Conservation (phyloP, 768 basidiomycete species). For the Suillus placidus region DNA sequence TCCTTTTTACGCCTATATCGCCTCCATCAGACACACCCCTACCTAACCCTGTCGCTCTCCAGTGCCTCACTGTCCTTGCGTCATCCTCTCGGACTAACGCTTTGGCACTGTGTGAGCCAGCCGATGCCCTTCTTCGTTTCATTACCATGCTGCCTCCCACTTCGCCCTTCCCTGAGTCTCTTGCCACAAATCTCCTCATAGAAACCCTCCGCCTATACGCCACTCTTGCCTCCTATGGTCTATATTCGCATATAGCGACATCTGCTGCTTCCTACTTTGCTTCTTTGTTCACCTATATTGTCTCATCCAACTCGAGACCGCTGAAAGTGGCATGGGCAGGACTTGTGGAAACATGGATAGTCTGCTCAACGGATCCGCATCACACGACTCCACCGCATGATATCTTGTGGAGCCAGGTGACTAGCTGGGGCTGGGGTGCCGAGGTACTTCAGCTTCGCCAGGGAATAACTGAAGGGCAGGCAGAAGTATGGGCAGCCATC, state of each 20-base stretch:
- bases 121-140: slow-evolving; percentile 75
- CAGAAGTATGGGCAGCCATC: slow-evolving; percentile 37
- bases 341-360: slow-evolving; percentile 71
- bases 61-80: slow-evolving; percentile 59
- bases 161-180: slow-evolving; percentile 38
- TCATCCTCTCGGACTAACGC: slow-evolving; percentile 73
- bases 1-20: slow-evolving; percentile 58
- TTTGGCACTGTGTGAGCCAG: slow-evolving; percentile 50
- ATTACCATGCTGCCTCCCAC: slow-evolving; percentile 56
- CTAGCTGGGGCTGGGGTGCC: slow-evolving; percentile 74
- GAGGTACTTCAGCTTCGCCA: slow-evolving; percentile 50
- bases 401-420: slow-evolving; percentile 85
- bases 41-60: slow-evolving; percentile 54
- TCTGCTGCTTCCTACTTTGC: slow-evolving; percentile 61
- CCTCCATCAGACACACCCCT: slow-evolving; percentile 32
- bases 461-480: slow-evolving; percentile 34
- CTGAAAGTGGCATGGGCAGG: slow-evolving; percentile 56
- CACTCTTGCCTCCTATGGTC: slow-evolving; percentile 73
- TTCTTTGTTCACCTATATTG: slow-evolving; percentile 49
- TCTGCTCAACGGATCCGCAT: slow-evolving; percentile 91
- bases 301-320: slow-evolving; percentile 32
- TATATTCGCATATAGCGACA: slow-evolving; percentile 69
- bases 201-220: slow-evolving; percentile 66
- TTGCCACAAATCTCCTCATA: slow-evolving; percentile 51
- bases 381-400: slow-evolving; percentile 84